Conservation (phyloP, 2,329 filamentous ascomycete species). For the Neonectria ditissima region DNA sequence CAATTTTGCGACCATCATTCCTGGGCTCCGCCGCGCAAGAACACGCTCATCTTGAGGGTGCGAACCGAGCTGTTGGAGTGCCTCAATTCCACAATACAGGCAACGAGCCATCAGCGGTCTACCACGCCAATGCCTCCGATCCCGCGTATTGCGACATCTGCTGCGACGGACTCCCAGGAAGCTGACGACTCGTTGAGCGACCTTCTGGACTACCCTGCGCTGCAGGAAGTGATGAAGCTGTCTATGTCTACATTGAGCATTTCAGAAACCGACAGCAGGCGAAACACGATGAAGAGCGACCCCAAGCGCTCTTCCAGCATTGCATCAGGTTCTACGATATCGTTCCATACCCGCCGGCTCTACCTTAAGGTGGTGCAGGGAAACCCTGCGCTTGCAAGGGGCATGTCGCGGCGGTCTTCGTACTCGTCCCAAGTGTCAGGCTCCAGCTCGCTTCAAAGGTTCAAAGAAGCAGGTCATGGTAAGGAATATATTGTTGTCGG, state of each 20-base stretch:
- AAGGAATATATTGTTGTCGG: not conserved
- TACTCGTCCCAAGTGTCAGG: slow-evolving; percentile 5
- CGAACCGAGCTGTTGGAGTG: slow-evolving; percentile 1
- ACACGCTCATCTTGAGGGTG: not conserved
- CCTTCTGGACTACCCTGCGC: not conserved
- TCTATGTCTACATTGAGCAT: not conserved
- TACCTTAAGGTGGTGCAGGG: not conserved
- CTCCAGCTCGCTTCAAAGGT: slow-evolving; percentile 8
- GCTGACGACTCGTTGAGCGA: not conserved
- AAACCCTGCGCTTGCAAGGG: not conserved
- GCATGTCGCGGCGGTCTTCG: not conserved
- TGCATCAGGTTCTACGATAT: slow-evolving; percentile 8
- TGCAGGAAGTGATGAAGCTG: not conserved
- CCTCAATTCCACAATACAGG: not conserved
- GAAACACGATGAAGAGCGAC: not conserved
- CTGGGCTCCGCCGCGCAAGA: slow-evolving; percentile 4
- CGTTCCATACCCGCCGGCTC: not conserved
- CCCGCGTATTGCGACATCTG: not conserved
- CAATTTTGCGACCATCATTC: slow-evolving; percentile 13
- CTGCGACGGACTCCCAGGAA: not conserved
- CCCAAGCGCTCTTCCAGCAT: not conserved
- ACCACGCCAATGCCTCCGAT: not conserved
- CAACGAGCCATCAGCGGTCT: not conserved
- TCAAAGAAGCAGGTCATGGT: not conserved
- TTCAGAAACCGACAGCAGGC: not conserved